Percentiles rank a stretch among this genome's conserved stretches.
These are phyloP conservation scores for Hypoxylon sp. DNA, from an alignment of 2,329 filamentous ascomycete species.

Conservation along the genomic window DNA sequence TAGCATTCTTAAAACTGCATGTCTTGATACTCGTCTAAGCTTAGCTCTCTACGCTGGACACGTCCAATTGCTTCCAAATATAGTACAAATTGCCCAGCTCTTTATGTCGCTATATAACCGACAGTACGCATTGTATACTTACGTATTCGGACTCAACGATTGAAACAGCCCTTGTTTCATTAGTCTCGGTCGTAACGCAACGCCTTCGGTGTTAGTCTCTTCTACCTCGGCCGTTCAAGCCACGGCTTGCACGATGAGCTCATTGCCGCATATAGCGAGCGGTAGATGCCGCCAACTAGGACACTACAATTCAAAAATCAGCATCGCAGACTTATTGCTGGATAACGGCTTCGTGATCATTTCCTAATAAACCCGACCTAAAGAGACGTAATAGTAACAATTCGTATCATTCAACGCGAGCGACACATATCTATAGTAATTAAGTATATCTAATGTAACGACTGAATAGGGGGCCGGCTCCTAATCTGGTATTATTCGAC, in stretches of 20 bases:
- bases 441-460: slow-evolving; percentile 40
- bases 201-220: background rate
- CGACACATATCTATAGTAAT: slow-evolving; percentile 32
- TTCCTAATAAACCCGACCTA: background rate
- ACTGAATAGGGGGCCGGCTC: slow-evolving; percentile 33
- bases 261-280: background rate
- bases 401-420: slow-evolving; percentile 14
- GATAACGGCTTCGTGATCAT: no score
- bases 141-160: background rate
- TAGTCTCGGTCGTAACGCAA: slow-evolving; percentile 7
- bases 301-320: background rate
- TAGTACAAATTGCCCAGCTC: background rate
- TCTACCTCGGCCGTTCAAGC: background rate
- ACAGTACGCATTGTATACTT: no score
- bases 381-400: slow-evolving; percentile 1
- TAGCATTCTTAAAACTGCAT: slow-evolving; percentile 1
- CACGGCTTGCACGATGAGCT: background rate
- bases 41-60: slow-evolving; percentile 1
- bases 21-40: background rate
- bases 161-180: slow-evolving; percentile 3
- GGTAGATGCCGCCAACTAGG: no score
- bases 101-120: no score
- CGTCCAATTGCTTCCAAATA: slow-evolving; percentile 16
- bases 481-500: slow-evolving; percentile 29
- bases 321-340: no score